Conservation (phyloP, 176 grass and related monocot genomes). For the Dendrocalamus sinicus region DNA sequence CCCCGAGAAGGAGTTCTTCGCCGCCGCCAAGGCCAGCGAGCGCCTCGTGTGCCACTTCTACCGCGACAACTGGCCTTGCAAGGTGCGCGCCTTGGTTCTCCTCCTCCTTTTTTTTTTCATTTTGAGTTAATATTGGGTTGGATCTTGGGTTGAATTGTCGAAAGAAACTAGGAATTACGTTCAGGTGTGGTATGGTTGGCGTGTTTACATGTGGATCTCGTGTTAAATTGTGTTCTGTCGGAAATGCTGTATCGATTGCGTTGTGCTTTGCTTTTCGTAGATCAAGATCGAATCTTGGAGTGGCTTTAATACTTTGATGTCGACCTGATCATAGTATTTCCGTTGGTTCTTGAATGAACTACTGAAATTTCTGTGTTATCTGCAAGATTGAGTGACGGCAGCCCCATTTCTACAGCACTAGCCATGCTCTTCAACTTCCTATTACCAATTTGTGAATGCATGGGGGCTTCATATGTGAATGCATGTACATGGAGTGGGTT, state of each 20-base stretch:
- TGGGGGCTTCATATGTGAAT: no score
- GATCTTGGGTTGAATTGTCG: constrained; percentile 4
- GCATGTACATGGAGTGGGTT: no score
- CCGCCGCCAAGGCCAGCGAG: constrained; percentile 82
- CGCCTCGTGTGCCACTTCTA: constrained; percentile 95
- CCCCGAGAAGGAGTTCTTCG: constrained; percentile 97
- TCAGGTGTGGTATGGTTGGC: not conserved
- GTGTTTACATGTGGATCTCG: constrained; percentile 32
- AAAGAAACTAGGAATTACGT: not conserved
- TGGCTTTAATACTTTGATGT: not conserved
- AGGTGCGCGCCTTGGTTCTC: constrained; percentile 49
- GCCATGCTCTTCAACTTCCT: not conserved
- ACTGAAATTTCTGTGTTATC: not conserved
- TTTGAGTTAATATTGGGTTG: not conserved
- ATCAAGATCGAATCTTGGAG: constrained; percentile 8
- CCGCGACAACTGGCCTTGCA: constrained; percentile 96
- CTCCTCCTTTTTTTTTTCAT: not conserved
- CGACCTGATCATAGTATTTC: not conserved
- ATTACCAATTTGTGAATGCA: not conserved
- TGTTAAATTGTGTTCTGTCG: not conserved
- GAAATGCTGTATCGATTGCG: not conserved
- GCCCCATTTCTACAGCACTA: not conserved
- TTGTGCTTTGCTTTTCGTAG: not conserved
- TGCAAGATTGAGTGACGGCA: not conserved
- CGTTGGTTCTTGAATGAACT: not conserved